These are phyloP conservation scores for Podospora australis DNA, from an alignment of 495 filamentous ascomycete genomes.

Conservation along the genomic window DNA sequence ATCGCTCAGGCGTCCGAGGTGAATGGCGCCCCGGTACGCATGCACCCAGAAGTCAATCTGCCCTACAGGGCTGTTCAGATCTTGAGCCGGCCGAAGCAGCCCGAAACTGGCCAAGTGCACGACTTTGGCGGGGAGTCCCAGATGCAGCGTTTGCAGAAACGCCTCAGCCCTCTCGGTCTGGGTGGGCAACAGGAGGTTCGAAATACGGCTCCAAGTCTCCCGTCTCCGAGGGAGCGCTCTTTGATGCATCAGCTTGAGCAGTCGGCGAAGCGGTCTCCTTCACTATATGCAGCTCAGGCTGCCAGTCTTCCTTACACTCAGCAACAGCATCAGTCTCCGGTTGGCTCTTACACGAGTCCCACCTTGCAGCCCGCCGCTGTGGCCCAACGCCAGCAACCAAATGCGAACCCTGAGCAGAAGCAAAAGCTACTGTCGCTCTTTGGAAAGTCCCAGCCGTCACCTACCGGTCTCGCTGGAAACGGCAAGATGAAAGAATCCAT, in stretches of 20 bases:
- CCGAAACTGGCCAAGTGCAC: slow-evolving; percentile 11
- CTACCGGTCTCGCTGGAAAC: slow-evolving; percentile 32
- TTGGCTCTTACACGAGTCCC: slow-evolving; percentile 3
- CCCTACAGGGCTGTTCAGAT: slow-evolving; percentile 38
- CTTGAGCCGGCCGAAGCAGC: slow-evolving; percentile 30
- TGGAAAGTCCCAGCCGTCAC: slow-evolving; percentile 44
- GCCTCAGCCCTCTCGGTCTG: slow-evolving; percentile 2
- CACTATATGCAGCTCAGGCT: slow-evolving; percentile 12
- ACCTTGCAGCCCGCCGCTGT: slow-evolving; percentile 4
- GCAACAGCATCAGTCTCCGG: slow-evolving; percentile 7
- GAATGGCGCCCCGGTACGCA: slow-evolving; percentile 26
- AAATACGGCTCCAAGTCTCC: slow-evolving; percentile 8
- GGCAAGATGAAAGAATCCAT: slow-evolving; percentile 28
- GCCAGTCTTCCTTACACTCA: slow-evolving; percentile 19
- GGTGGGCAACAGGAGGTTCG: slow-evolving; percentile 7
- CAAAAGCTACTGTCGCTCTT: slow-evolving; percentile 66
- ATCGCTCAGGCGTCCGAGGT: slow-evolving; percentile 20
- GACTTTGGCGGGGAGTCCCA: slow-evolving; percentile 7
- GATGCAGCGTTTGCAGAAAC: slow-evolving; percentile 14
- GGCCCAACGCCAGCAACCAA: slow-evolving; percentile 16
- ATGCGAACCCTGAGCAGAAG: slow-evolving; percentile 53
- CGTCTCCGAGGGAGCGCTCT: slow-evolving; percentile 18
- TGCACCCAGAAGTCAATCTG: slow-evolving; percentile 34
- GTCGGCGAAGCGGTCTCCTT: slow-evolving; percentile 16
- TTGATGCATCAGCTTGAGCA: slow-evolving; percentile 13